A percentile compares a stretch with the other conserved stretches of the same genome.
These are phyloP conservation scores for Heterobasidion irregulare DNA, from an alignment of 1,284 basidiomycete genomes.

Conservation along the genomic window DNA sequence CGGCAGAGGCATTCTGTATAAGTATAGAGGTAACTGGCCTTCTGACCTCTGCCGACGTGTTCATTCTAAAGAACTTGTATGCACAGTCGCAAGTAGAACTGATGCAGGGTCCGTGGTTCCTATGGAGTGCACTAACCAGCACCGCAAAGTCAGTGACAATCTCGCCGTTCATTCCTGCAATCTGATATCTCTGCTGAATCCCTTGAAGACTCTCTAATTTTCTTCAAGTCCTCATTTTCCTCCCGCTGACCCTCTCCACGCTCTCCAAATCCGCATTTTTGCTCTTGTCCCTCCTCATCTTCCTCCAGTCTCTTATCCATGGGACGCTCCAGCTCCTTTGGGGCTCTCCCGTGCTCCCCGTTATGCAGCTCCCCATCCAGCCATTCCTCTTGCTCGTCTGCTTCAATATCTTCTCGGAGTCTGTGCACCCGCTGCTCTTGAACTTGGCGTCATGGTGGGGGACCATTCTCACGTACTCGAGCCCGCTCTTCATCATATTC, in stretches of 20 bases:
- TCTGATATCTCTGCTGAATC: background rate
- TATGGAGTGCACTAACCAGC: slow-evolving; percentile 60
- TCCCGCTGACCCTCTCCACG: slow-evolving; percentile 76
- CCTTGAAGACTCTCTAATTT: slow-evolving; percentile 57
- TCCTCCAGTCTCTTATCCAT: slow-evolving; percentile 67
- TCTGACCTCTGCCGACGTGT: too few relatives aligned
- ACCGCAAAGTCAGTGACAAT: slow-evolving; percentile 43
- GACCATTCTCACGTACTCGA: slow-evolving; percentile 55
- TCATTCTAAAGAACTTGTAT: background rate
- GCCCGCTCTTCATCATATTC: slow-evolving; percentile 73
- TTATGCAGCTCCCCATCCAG: slow-evolving; percentile 75
- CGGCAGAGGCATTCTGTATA: too few relatives aligned
- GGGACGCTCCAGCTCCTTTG: slow-evolving; percentile 62
- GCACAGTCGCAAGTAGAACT: background rate
- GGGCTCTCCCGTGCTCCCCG: slow-evolving; percentile 56
- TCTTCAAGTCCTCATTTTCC: slow-evolving; percentile 73
- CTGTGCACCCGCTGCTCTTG: slow-evolving; percentile 49
- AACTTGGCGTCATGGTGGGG: slow-evolving; percentile 67
- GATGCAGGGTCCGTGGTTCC: slow-evolving; percentile 46
- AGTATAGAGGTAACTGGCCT: too few relatives aligned
- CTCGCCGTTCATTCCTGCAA: background rate
- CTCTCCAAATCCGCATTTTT: slow-evolving; percentile 75
- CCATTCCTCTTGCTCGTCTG: slow-evolving; percentile 72
- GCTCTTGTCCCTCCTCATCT: slow-evolving; percentile 71
- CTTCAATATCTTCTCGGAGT: slow-evolving; percentile 70